These are phyloP conservation scores for Orychophragmus violaceus DNA, from an alignment of 345 rosid species.

Conservation along the genomic window DNA sequence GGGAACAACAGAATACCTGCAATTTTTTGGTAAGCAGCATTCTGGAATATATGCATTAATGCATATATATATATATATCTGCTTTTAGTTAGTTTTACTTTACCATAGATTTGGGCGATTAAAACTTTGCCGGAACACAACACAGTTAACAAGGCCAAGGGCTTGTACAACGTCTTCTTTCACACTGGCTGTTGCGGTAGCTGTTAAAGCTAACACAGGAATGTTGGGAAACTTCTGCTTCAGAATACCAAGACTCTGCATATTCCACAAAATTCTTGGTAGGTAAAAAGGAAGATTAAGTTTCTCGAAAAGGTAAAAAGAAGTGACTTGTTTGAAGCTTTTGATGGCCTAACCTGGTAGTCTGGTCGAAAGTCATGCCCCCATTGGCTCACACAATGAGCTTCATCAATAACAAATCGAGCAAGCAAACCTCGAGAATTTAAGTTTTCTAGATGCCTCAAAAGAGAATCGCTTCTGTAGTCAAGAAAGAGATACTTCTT, in stretches of 20 bases:
- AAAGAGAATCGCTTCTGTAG: slow-evolving; percentile 86
- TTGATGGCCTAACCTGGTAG: slow-evolving; percentile 66
- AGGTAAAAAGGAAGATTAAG: slow-evolving; percentile 17
- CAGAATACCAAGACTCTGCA: slow-evolving; percentile 92
- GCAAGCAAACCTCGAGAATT: slow-evolving; percentile 75
- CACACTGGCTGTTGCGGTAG: slow-evolving; percentile 98
- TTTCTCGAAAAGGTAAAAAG: background rate
- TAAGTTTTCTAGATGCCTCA: slow-evolving; percentile 75
- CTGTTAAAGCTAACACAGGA: slow-evolving; percentile 95
- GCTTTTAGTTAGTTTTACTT: slow-evolving; percentile 15
- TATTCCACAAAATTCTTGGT: slow-evolving; percentile 13
- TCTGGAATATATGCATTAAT: slow-evolving; percentile 15
- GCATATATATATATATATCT: no score
- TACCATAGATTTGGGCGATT: slow-evolving; percentile 92
- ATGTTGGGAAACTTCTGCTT: slow-evolving; percentile 84
- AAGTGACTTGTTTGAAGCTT: slow-evolving; percentile 11
- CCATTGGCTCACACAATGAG: slow-evolving; percentile 99
- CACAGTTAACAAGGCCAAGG: slow-evolving; percentile 92
- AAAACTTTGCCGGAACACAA: slow-evolving; percentile 93
- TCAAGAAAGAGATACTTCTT: slow-evolving; percentile 16
- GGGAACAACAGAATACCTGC: slow-evolving; percentile 80
- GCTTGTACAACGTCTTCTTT: slow-evolving; percentile 99
- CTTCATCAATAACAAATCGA: slow-evolving; percentile 98
- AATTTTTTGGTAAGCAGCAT: slow-evolving; percentile 30
- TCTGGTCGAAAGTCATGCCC: slow-evolving; percentile 99